phyloP scores from a whole-genome alignment of 106 monocot species.

The Phalaenopsis equestris region DNA sequence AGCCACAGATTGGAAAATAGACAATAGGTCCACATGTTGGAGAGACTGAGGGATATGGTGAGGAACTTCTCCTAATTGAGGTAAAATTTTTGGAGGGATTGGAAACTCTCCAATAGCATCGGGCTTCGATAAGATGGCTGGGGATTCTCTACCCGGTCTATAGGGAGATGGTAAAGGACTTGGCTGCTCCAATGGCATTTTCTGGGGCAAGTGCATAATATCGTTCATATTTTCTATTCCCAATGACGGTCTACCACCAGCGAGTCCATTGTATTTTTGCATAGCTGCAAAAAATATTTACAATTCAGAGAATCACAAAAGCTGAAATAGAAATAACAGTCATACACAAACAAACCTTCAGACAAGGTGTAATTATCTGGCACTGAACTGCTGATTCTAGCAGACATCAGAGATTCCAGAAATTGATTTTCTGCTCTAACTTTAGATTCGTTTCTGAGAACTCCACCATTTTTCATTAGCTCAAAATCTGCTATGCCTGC shows the following conservation, averaged over 20 bases:
- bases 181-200: constrained; percentile 45
- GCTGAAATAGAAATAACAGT: not conserved
- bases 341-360: constrained; percentile 39
- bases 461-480: constrained; percentile 29
- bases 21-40: constrained; percentile 47
- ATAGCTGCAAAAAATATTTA: constrained; percentile 31
- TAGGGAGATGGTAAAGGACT: constrained; percentile 35
- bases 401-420: constrained; percentile 85
- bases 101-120: constrained; percentile 24
- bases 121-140: constrained; percentile 20
- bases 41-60: constrained; percentile 28
- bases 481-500: constrained; percentile 29
- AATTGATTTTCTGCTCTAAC: constrained; percentile 68
- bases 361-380: constrained; percentile 19
- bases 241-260: constrained; percentile 15
- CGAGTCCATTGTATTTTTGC: constrained; percentile 24
- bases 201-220: constrained; percentile 55
- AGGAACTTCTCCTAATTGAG: constrained; percentile 27
- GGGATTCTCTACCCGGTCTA: constrained; percentile 32
- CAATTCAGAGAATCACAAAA: not conserved
- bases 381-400: constrained; percentile 22
- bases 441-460: constrained; percentile 19
- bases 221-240: constrained; percentile 34
- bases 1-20: constrained; percentile 41
- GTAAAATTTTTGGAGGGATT: constrained; percentile 25